Evolutionary conservation across 139 green algal species (phyloP).

Genomic region (Axilococcus clingmanii): DNA sequence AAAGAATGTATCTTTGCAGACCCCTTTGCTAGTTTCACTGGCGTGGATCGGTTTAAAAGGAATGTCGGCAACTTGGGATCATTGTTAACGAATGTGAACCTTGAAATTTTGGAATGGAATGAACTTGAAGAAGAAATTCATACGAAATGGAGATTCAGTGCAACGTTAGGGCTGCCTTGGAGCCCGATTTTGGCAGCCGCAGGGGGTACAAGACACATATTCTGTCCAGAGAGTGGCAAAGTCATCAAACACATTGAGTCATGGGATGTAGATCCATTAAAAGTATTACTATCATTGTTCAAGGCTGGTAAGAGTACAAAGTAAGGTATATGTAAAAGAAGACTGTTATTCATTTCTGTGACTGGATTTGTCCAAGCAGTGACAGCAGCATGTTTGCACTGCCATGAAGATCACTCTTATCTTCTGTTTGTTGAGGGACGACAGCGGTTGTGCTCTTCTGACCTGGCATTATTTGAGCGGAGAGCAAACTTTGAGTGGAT

Average conservation of each 20-base stretch:
- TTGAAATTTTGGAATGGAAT: slow-evolving; percentile 55
- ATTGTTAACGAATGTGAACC: slow-evolving; percentile 56
- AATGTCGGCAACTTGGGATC: slow-evolving; percentile 77
- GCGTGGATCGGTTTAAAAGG: slow-evolving; percentile 63
- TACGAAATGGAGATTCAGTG: slow-evolving; percentile 55
- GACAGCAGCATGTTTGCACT: too few species aligned
- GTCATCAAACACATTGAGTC: slow-evolving; percentile 63
- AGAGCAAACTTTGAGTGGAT: too few species aligned
- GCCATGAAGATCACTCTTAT: too few species aligned
- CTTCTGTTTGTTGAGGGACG: too few species aligned
- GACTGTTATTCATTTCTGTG: too few species aligned
- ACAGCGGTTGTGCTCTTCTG: too few species aligned
- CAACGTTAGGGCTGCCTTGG: slow-evolving; percentile 54
- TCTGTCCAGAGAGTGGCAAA: slow-evolving; percentile 31
- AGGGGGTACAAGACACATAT: slow-evolving; percentile 57
- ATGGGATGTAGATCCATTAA: slow-evolving; percentile 56
- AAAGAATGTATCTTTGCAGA: slow-evolving; percentile 62
- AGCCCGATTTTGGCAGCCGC: slow-evolving; percentile 42
- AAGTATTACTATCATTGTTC: slow-evolving; percentile 50
- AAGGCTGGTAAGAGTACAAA: slow-evolving; percentile 30
- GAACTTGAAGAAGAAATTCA: slow-evolving; percentile 22
- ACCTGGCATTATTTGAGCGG: too few species aligned
- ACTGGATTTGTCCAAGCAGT: too few species aligned
- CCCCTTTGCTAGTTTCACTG: slow-evolving; percentile 41
- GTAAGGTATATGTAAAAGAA: too few species aligned